phyloP scores from a whole-genome alignment of 1,284 basidiomycete species.

The Ceratobasidium sp. region DNA sequence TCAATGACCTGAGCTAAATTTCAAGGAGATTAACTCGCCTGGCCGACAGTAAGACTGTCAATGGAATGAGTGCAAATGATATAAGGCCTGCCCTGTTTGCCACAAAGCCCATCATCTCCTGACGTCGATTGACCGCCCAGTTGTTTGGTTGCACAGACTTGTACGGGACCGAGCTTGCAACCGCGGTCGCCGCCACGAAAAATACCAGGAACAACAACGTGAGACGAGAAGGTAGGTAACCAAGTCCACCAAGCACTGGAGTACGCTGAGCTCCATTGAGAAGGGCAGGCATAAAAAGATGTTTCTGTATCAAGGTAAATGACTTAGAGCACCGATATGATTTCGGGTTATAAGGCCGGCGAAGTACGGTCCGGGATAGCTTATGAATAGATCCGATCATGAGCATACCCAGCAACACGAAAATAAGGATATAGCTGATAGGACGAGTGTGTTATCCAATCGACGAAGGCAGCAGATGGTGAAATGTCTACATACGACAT shows the following conservation, averaged over 20 bases:
- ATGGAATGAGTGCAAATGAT: conserved; percentile 17
- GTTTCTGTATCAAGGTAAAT: conserved; percentile 14
- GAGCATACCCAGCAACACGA: neutral
- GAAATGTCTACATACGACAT: neutral
- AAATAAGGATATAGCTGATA: conserved; percentile 1
- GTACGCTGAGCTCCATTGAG: conserved; percentile 3
- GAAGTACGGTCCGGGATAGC: neutral
- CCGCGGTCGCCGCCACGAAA: conserved; percentile 9
- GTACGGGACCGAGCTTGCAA: conserved; percentile 1
- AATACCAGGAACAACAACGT: conserved; percentile 5
- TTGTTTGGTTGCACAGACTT: conserved; percentile 29
- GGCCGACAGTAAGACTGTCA: conserved; percentile 16
- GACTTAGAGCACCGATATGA: neutral
- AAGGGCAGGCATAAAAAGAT: conserved; percentile 17
- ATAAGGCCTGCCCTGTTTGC: conserved; percentile 29
- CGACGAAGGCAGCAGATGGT: neutral
- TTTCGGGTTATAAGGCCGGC: neutral
- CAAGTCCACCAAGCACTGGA: conserved; percentile 3
- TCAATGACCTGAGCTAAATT: too few species aligned
- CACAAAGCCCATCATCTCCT: conserved; percentile 26
- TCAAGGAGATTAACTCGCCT: neutral
- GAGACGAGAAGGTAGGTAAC: conserved; percentile 31
- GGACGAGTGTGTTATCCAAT: neutral
- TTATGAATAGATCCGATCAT: neutral
- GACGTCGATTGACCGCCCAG: neutral